Evolutionary conservation across 2,329 filamentous ascomycete species (phyloP).

Genomic region (Huntiella bhutanensis): DNA sequence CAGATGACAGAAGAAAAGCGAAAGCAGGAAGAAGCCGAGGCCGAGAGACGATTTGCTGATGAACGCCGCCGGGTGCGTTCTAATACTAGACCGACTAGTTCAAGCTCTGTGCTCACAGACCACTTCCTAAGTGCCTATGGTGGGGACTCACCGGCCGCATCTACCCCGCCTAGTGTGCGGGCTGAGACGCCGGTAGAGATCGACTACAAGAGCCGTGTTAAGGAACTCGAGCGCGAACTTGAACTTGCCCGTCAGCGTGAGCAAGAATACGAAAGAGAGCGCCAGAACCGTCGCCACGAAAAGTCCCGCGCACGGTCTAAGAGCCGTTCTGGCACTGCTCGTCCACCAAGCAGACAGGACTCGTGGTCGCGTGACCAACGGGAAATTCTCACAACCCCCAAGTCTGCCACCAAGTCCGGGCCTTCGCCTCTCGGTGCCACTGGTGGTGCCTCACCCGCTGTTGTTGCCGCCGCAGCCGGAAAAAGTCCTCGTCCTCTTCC

Average conservation of each 20-base stretch:
- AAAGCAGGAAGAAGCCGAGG: conserved; percentile 52
- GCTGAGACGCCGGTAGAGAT: conserved; percentile 17
- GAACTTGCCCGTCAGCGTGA: conserved; percentile 44
- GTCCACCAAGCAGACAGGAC: conserved; percentile 35
- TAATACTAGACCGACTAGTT: conserved; percentile 19
- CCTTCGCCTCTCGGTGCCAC: conserved; percentile 19
- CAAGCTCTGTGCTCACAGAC: conserved; percentile 9
- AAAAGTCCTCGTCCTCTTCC: conserved; percentile 26
- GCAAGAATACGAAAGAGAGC: conserved; percentile 40
- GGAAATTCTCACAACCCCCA: conserved; percentile 34
- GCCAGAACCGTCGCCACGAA: conserved; percentile 25
- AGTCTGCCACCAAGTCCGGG: conserved; percentile 1
- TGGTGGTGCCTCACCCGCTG: conserved; percentile 21
- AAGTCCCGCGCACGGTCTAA: conserved; percentile 17
- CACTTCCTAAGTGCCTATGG: conserved; percentile 39
- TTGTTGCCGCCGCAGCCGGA: conserved; percentile 18
- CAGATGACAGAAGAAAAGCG: conserved; percentile 56
- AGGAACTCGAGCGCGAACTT: conserved; percentile 58
- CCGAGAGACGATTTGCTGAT: conserved; percentile 45
- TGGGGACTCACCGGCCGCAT: conserved; percentile 66
- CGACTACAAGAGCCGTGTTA: conserved; percentile 48
- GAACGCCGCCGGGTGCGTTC: conserved; percentile 45
- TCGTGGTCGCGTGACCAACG: conserved; percentile 47
- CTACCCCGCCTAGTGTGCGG: conserved; percentile 27
- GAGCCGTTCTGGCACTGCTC: conserved; percentile 23